Percentiles rank a stretch among this genome's conserved stretches.
Conservation (phyloP, 257 asterid genomes). For the Linaria vulgaris region DNA sequence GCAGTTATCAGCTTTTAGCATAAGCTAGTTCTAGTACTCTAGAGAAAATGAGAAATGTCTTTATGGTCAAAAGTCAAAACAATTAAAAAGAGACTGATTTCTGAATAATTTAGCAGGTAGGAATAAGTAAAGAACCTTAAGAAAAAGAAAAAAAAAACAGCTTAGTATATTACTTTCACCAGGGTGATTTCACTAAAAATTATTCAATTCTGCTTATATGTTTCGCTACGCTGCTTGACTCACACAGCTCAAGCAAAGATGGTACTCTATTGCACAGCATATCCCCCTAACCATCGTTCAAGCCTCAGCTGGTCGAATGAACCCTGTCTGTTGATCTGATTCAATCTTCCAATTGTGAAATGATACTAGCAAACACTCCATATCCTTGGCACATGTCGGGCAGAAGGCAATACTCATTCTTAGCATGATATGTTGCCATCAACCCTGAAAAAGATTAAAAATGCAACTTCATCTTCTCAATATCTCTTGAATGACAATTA, state of each 20-base stretch:
- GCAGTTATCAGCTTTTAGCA: too few relatives aligned
- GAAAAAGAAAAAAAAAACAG: not conserved
- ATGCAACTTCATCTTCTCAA: not conserved
- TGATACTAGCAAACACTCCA: constrained; percentile 67
- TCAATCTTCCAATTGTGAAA: constrained; percentile 79
- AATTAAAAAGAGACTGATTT: too few relatives aligned
- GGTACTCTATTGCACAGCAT: too few relatives aligned
- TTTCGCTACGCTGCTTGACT: not conserved
- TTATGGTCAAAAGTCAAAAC: too few relatives aligned
- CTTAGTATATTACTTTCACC: not conserved
- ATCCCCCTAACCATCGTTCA: too few relatives aligned
- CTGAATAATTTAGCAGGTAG: too few relatives aligned
- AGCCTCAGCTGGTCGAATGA: not conserved
- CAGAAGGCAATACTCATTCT: constrained; percentile 90
- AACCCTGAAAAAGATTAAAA: constrained; percentile 48
- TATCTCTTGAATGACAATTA: not conserved
- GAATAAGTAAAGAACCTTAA: too few relatives aligned
- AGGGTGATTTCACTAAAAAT: too few relatives aligned
- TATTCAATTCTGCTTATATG: not conserved
- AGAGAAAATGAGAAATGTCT: too few relatives aligned
- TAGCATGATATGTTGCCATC: constrained; percentile 97
- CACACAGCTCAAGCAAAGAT: not conserved
- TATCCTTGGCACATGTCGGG: constrained; percentile 95
- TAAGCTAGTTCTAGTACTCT: too few relatives aligned
- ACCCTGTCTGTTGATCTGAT: not conserved